phyloP scores from a whole-genome alignment of 345 rosid species.

The Garcia nutans region DNA sequence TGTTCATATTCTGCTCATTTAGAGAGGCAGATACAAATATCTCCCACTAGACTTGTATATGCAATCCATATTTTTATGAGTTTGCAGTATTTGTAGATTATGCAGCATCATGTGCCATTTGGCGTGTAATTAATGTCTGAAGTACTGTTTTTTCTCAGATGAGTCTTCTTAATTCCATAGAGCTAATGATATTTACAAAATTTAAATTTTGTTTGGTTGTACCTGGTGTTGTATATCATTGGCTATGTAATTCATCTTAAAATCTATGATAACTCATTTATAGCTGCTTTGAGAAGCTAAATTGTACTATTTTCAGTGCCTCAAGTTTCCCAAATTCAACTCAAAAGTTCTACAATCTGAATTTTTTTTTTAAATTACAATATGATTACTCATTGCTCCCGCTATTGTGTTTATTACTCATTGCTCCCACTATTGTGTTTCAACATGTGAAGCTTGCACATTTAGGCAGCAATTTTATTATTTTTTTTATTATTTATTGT shows the following conservation, averaged over 20 bases:
- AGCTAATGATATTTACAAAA: neutral
- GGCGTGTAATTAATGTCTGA: slow-evolving; percentile 1
- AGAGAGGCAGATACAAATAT: slow-evolving; percentile 1
- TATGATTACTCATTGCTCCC: too few relatives aligned
- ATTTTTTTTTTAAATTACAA: neutral
- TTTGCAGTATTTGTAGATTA: slow-evolving; percentile 14
- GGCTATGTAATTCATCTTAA: neutral
- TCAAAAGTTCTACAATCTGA: neutral
- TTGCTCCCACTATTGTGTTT: neutral
- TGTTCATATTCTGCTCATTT: slow-evolving; percentile 5
- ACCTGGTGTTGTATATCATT: neutral
- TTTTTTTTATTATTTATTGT: neutral
- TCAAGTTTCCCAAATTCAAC: neutral
- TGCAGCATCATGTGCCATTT: slow-evolving; percentile 8
- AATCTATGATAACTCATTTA: neutral
- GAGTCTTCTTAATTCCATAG: slow-evolving; percentile 3
- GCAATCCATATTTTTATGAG: slow-evolving; percentile 2
- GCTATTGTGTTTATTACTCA: too few relatives aligned
- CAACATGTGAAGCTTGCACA: neutral
- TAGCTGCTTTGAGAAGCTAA: neutral
- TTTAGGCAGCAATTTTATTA: neutral
- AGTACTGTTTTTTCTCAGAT: neutral
- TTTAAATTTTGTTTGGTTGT: neutral
- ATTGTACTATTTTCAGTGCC: neutral
- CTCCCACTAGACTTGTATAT: slow-evolving; percentile 8